Evolutionary conservation across 2,329 filamentous ascomycete genomes (phyloP).

Genomic region (Trichoderma sp.): DNA sequence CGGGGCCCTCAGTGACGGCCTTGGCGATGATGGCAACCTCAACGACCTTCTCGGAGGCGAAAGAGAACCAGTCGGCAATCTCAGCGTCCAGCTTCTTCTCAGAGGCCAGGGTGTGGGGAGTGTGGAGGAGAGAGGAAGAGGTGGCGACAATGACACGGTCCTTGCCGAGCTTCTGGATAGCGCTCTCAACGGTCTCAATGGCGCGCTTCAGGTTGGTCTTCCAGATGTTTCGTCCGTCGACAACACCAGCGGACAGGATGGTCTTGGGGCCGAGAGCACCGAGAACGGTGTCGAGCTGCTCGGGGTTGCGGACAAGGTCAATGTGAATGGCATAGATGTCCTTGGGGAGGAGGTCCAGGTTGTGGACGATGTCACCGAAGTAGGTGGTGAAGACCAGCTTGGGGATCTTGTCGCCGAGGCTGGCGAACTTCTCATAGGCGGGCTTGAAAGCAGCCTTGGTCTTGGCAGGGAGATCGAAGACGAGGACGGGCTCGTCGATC

Average conservation of each 20-base stretch:
- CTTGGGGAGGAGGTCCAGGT: constrained; percentile 83
- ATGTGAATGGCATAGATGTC: constrained; percentile 84
- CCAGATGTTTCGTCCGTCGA: constrained; percentile 99
- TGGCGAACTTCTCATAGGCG: constrained; percentile 83
- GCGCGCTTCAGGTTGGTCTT: constrained; percentile 99
- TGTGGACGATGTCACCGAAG: constrained; percentile 99
- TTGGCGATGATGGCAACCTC: constrained; percentile 94
- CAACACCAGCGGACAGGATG: constrained; percentile 89
- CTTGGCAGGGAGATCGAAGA: constrained; percentile 87
- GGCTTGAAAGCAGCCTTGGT: constrained; percentile 98
- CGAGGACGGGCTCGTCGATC: constrained; percentile 96
- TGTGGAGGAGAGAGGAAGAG: constrained; percentile 96
- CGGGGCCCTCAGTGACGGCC: constrained; percentile 90
- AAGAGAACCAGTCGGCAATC: constrained; percentile 97
- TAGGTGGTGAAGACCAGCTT: constrained; percentile 92
- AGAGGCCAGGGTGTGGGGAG: constrained; percentile 93
- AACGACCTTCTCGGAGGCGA: constrained; percentile 88
- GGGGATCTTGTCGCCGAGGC: constrained; percentile 75
- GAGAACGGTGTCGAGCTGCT: constrained; percentile 88
- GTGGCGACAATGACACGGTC: constrained; percentile 96
- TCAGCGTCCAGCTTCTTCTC: constrained; percentile 98
- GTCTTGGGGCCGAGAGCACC: constrained; percentile 83
- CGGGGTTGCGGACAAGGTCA: constrained; percentile 96
- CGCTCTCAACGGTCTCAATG: constrained; percentile 85
- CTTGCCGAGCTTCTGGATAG: constrained; percentile 92